A percentile compares a stretch with the other conserved stretches of the same genome.
Conservation (phyloP, 2,329 filamentous ascomycete species). For the Phialophora tarda region DNA sequence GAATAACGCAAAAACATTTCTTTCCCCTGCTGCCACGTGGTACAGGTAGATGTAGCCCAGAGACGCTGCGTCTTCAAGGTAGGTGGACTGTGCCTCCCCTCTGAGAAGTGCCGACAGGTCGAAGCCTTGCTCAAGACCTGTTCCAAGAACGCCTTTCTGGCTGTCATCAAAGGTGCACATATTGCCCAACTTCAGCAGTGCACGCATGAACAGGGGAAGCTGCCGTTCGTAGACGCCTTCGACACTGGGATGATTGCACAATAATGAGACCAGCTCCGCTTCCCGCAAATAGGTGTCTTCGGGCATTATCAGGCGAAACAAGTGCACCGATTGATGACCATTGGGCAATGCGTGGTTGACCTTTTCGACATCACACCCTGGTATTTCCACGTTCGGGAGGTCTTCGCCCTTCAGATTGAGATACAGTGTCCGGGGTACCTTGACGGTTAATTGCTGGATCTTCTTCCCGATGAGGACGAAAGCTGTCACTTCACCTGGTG, state of each 20-base stretch:
- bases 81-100: slow-evolving; percentile 70
- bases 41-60: slow-evolving; percentile 91
- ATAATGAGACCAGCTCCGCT: slow-evolving; percentile 75
- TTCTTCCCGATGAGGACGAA: slow-evolving; percentile 94
- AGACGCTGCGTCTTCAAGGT: slow-evolving; percentile 71
- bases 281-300: slow-evolving; percentile 88
- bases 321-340: slow-evolving; percentile 87
- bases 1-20: slow-evolving; percentile 92
- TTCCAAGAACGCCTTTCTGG: slow-evolving; percentile 88
- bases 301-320: slow-evolving; percentile 90
- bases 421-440: slow-evolving; percentile 86
- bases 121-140: slow-evolving; percentile 91
- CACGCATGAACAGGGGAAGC: slow-evolving; percentile 82
- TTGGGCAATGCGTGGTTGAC: slow-evolving; percentile 93
- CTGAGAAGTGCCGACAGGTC: slow-evolving; percentile 78
- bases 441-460: slow-evolving; percentile 84
- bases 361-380: slow-evolving; percentile 87
- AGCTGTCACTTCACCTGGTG: slow-evolving; percentile 82
- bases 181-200: slow-evolving; percentile 87
- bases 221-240: slow-evolving; percentile 98
- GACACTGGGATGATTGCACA: slow-evolving; percentile 92
- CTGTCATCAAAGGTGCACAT: slow-evolving; percentile 90
- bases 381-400: slow-evolving; percentile 84
- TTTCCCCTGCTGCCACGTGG: slow-evolving; percentile 86
- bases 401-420: slow-evolving; percentile 88